phyloP scores from a whole-genome alignment of 345 rosid species.

The Eucalyptus cloeziana region DNA sequence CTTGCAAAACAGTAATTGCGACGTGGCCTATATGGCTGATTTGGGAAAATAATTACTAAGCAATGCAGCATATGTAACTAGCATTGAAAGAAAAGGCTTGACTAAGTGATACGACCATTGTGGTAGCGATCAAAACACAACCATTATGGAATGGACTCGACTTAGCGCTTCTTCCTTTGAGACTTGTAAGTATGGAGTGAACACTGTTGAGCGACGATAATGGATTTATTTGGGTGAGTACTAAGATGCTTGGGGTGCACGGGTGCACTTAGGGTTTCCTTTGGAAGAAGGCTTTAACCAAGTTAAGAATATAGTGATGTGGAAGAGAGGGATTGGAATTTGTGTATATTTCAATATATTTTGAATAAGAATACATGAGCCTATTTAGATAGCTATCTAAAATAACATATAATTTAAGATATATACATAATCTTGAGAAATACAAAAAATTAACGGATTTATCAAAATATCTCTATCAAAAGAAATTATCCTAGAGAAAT shows the following conservation, averaged over 20 bases:
- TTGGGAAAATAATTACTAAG: no score
- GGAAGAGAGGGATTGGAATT: neutral
- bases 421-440: rapidly evolving
- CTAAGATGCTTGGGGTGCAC: neutral
- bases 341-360: neutral
- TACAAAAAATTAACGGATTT: neutral
- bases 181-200: neutral
- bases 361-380: neutral
- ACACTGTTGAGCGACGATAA: neutral
- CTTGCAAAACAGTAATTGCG: neutral
- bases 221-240: neutral
- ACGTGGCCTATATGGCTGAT: neutral
- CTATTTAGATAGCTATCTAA: neutral
- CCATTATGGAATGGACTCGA: neutral
- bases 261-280: neutral
- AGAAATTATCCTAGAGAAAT: neutral
- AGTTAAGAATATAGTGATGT: neutral
- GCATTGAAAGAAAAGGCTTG: neutral
- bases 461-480: neutral
- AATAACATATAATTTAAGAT: neutral
- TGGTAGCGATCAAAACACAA: neutral
- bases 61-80: neutral
- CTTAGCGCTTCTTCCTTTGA: neutral
- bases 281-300: neutral
- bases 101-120: neutral